Percentiles rank a stretch among this genome's conserved stretches.
Evolutionary conservation across 192 early-diverging fungal genomes (phyloP).

Genomic region (Umbelopsis vinacea): DNA sequence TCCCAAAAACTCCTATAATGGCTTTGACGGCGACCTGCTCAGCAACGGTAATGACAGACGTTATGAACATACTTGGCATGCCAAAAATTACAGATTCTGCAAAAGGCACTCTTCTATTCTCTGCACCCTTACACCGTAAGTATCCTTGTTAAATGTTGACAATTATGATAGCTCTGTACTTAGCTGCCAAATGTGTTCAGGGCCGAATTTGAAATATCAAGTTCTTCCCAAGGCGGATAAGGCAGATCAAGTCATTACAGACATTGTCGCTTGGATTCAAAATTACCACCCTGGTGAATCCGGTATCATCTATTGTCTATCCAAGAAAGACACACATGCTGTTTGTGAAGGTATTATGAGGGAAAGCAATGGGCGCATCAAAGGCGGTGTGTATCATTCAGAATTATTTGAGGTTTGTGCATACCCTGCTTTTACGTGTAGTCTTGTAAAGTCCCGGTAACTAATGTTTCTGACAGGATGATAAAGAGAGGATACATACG

Average conservation of each 20-base stretch:
- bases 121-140: constrained; percentile 31
- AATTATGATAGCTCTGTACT: neutral
- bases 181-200: constrained; percentile 4
- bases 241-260: constrained; percentile 44
- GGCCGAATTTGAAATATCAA: constrained; percentile 63
- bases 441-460: neutral
- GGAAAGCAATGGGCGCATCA: constrained; percentile 51
- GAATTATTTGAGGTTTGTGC: constrained; percentile 56
- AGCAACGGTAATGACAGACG: constrained; percentile 54
- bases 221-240: constrained; percentile 56
- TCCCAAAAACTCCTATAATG: constrained; percentile 68
- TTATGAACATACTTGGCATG: constrained; percentile 57
- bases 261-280: constrained; percentile 63
- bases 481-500: constrained; percentile 78
- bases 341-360: constrained; percentile 52
- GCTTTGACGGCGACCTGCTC: constrained; percentile 82
- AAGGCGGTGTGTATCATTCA: constrained; percentile 66
- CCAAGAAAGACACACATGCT: constrained; percentile 63
- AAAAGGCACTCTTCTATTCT: constrained; percentile 57
- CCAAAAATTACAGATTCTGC: constrained; percentile 29
- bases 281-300: constrained; percentile 45
- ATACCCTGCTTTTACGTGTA: neutral
- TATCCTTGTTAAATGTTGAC: neutral
- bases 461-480: constrained; percentile 53
- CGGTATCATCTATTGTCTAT: constrained; percentile 76